These are phyloP conservation scores for Leptographium radiaticola DNA, from an alignment of 2,329 filamentous ascomycete species.

Conservation along the genomic window DNA sequence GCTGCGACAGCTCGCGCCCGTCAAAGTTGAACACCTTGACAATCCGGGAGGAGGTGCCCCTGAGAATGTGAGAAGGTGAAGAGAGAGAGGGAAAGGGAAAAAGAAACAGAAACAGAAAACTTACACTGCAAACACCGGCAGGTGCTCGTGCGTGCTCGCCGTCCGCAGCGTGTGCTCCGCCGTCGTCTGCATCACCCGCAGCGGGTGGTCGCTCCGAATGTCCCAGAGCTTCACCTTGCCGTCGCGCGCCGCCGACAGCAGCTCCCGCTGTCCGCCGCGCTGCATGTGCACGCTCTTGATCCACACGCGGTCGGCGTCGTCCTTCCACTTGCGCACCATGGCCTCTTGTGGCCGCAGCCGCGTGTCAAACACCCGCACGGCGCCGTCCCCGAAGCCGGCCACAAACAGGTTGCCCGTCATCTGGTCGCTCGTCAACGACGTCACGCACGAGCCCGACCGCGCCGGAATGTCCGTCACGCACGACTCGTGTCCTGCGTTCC, in stretches of 20 bases:
- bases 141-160: constrained; percentile 86
- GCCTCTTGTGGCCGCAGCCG: constrained; percentile 70
- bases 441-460: constrained; percentile 88
- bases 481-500: constrained; percentile 88
- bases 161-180: constrained; percentile 68
- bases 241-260: constrained; percentile 80
- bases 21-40: constrained; percentile 91
- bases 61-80: constrained; percentile 26
- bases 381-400: constrained; percentile 91
- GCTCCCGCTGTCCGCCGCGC: constrained; percentile 80
- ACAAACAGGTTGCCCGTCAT: constrained; percentile 95
- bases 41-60: constrained; percentile 74
- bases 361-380: constrained; percentile 87
- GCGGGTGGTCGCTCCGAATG: constrained; percentile 69
- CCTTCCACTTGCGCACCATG: constrained; percentile 95
- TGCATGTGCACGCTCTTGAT: constrained; percentile 95
- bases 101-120: constrained; percentile 21
- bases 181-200: constrained; percentile 63
- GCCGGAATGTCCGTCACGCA: constrained; percentile 91
- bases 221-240: constrained; percentile 96
- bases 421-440: constrained; percentile 89
- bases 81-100: not conserved
- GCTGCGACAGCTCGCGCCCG: constrained; percentile 62
- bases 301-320: constrained; percentile 76
- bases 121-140: constrained; percentile 89